These are phyloP conservation scores for Alnus glutinosa DNA, from an alignment of 306 rosid species.

Conservation along the genomic window DNA sequence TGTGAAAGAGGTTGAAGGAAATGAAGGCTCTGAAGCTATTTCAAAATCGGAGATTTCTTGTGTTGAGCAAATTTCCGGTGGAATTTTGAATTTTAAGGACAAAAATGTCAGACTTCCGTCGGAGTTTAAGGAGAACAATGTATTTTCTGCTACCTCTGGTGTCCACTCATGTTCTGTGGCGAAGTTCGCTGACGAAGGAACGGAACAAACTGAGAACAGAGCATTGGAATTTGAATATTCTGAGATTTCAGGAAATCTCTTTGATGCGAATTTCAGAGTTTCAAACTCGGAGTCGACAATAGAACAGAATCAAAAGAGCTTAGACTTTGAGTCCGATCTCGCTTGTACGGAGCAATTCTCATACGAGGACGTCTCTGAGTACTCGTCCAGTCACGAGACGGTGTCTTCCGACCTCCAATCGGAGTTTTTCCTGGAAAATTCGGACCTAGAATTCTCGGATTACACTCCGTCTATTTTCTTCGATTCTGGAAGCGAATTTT, in stretches of 20 bases:
- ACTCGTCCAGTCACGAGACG: slow-evolving; percentile 42
- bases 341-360: slow-evolving; percentile 70
- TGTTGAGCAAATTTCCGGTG: slow-evolving; percentile 23
- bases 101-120: slow-evolving; percentile 32
- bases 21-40: slow-evolving; percentile 45
- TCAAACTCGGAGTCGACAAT: slow-evolving; percentile 53
- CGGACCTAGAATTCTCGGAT: slow-evolving; percentile 60
- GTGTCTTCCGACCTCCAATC: slow-evolving; percentile 50
- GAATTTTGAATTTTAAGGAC: slow-evolving; percentile 25
- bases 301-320: slow-evolving; percentile 43
- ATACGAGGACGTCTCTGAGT: slow-evolving; percentile 47
- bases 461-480: slow-evolving; percentile 53
- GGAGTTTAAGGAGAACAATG: slow-evolving; percentile 36
- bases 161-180: slow-evolving; percentile 35
- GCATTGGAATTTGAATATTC: slow-evolving; percentile 52
- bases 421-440: slow-evolving; percentile 47
- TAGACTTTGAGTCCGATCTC: slow-evolving; percentile 51
- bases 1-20: slow-evolving; percentile 26
- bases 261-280: slow-evolving; percentile 28
- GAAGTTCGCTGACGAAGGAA: slow-evolving; percentile 29
- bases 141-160: slow-evolving; percentile 41
- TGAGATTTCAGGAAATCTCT: slow-evolving; percentile 28
- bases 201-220: slow-evolving; percentile 35
- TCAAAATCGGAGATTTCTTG: slow-evolving; percentile 51
- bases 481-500: slow-evolving; percentile 88